Base-by-base conservation (phyloP, 2,329 filamentous ascomycete species). In the Sporothrix globosa region DNA sequence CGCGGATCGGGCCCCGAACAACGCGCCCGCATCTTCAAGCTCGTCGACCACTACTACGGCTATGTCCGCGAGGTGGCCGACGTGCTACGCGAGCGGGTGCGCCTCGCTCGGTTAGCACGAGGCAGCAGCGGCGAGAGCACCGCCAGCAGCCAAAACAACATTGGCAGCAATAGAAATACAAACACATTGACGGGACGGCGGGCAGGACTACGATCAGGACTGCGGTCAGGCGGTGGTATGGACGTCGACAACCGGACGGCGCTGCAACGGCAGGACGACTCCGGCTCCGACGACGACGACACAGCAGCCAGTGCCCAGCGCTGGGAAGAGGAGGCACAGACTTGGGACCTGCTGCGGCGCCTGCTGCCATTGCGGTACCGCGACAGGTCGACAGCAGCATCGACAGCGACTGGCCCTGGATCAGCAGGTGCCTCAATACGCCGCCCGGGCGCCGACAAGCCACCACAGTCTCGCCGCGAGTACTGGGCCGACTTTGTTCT, bases 281-380 rank as follows among this genome's bases (percentile, higher is more conserved):
- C 74, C 72, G 76, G 73, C 67, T 73, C 72, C 60, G 74, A 74
- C 71, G 75, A 75, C 53, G 73, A 73, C 34, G 48, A 60, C 21
- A 53, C 67, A 48, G 53, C 65, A 19, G 5, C 48, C 13, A 11
- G 87, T 72, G 77, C 90, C 14, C 83, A 86, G 76, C 86, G 88
- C 70, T 91, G 93, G 85, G 89, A 96, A 79, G 86, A 91, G 73
- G 96, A 99, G 80, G 88, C 90, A 53, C 92, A 96, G 76, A 96
- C 93, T 0, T 99, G 96, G 96, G 90, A 96, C 77, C 84, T 98
- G 39, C 82, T 98, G 71, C 86, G 89, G 65, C 87, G 92, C 52
- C 83, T 97, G 72, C 85, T 97, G 67, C 88, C 90, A 13, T 80
- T 92, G 73, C 87, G 92, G 75, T 90, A 92, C 82, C 84, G 76